Evolutionary conservation across 2,329 filamentous ascomycete species (phyloP), one percentile per base, ranked within the genome.

Genomic region (Aspergillus sojae): DNA sequence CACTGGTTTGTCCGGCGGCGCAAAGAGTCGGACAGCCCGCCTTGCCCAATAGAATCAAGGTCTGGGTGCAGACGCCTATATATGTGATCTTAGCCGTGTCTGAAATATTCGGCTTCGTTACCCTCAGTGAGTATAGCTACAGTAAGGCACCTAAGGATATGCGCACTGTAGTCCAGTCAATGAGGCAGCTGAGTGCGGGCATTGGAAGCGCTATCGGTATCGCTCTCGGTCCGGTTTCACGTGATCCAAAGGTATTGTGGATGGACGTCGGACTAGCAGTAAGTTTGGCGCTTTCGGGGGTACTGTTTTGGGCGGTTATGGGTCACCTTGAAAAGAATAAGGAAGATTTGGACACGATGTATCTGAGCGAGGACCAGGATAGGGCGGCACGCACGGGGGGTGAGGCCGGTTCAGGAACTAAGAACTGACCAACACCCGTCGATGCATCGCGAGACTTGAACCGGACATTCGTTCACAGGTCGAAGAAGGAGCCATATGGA

Each of bases 71-170:
- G 41, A 48, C 56, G 23, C 56, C 56, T 21, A 45, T 58, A 14
- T 58, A 58, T 28, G 39, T 58, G 23, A 28, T 58, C 16, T 23
- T 48, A 21, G 56, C 56, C 2, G 26, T 58, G 19, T 43, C 56
- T 23, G 56, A 58, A 45, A 58, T 48, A 14, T 16, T 58, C 23
- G 56, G 56, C 10, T 58, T 58, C n/a, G 41, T 45, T 30, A 58
- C 56, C 2, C 56, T 58, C 23, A 45, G 36, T 50, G 56, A 58
- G 28, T 58, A 58, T 21, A 58, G 56, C 28, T 58, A 58, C 56
- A 45, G 36, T n/a, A 58, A 58, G 21, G 56, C 56, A 21, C 56
- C 56, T 5, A 58, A 58, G 41, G 56, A 58, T 45, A 58, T 58
- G 56, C 56, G 56, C n/a, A 58, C 36, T 23, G 23, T 58, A n/a